Evolutionary conservation across 192 early-diverging fungal species (phyloP), one percentile per base, ranked within the genome.

Genomic region (Dispira parvispora): DNA sequence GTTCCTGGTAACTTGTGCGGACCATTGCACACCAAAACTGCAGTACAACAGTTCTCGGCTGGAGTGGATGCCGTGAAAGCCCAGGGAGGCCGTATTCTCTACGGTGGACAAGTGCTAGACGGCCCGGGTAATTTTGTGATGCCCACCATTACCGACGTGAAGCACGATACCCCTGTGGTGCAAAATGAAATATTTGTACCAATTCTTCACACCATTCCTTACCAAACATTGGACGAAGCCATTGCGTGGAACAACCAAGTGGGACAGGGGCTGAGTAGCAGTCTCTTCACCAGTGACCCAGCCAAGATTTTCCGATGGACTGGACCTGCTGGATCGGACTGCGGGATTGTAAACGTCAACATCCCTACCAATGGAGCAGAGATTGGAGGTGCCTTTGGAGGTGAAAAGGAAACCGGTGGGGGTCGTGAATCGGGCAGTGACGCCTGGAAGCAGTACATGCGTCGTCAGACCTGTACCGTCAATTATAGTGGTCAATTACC

Each of bases 281-380:
- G 82, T 23, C 67, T 97, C 58, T 97, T 97, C 69, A 96, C 93
- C 21, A 75, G 76, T 43, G 77, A 82, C 72, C 80, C 88, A 20
- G 73, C 78, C 62, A 84, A 82, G 62, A 85, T 94, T 38, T 94
- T 92, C 83, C 85, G 84, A 69, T 96, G 93, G 93, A 90, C 88
- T 64, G 91, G 91, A 14, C 86, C 92, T 27, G 67, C 78, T 14
- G 93, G 93, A 45, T 90, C 89, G 18, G 93, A 96, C 77, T 92
- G 88, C 62, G 91, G 91, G 58, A 87, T 87, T 38, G 88, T 93
- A 71, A 94, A 94, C 73, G 85, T 92, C 62, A 97, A 97, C 79
- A 87, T 97, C 66, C 91, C 94, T 26, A 94, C 94, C 61, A 92
- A 89, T 73, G 94, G 94, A 46, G 92, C 94, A 32, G 94, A 97